phyloP scores from a whole-genome alignment of 441 rosid species.

The Adansonia rubrostipa region DNA sequence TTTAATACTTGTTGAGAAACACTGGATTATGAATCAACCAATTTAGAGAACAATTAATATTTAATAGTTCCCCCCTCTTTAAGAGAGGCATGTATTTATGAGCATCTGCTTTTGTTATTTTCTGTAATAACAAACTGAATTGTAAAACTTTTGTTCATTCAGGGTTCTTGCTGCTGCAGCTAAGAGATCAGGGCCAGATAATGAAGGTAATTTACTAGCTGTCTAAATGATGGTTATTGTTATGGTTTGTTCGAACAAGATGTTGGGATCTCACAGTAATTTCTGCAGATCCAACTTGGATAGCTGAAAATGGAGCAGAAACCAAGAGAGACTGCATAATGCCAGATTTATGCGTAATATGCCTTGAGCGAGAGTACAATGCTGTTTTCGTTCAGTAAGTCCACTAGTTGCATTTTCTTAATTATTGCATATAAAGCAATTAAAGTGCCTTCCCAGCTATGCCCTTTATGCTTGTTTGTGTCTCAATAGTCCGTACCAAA shows the following conservation, averaged over 20 bases:
- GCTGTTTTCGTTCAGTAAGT: conserved; percentile 91
- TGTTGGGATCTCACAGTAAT: conserved; percentile 23
- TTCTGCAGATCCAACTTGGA: conserved; percentile 49
- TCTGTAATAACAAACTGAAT: conserved; percentile 21
- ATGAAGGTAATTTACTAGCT: conserved; percentile 51
- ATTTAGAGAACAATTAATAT: background rate
- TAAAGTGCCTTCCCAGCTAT: background rate
- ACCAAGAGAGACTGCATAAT: conserved; percentile 61
- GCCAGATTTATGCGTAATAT: conserved; percentile 94
- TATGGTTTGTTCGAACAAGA: conserved; percentile 14
- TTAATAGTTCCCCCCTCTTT: background rate
- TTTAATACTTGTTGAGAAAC: conserved; percentile 16
- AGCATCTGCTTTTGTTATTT: conserved; percentile 14
- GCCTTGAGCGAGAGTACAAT: conserved; percentile 90
- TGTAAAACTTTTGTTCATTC: conserved; percentile 30
- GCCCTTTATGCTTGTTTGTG: background rate
- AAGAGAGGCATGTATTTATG: background rate
- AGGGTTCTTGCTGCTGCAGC: conserved; percentile 94
- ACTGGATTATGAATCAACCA: background rate
- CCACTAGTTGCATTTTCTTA: conserved; percentile 8
- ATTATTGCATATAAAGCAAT: background rate
- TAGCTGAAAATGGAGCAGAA: conserved; percentile 53
- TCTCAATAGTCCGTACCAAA: background rate
- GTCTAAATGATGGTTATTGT: conserved; percentile 12
- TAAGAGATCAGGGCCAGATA: conserved; percentile 60